Evolutionary conservation across 306 rosid species (phyloP), one percentile per base, ranked within the genome.

Genomic region (Cucurbita pepo): DNA sequence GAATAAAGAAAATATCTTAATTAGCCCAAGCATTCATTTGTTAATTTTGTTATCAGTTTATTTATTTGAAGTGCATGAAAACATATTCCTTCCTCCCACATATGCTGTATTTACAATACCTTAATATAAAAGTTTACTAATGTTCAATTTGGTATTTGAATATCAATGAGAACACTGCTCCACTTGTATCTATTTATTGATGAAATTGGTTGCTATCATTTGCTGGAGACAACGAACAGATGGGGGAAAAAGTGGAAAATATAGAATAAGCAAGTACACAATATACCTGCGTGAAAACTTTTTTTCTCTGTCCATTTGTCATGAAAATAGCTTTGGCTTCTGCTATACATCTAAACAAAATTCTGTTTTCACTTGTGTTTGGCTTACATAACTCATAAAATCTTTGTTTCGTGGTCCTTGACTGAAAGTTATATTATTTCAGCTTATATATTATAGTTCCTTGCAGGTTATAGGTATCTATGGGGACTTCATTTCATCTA

Each of bases 391-490:
- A 30, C 34, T 30, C 3, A 30, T 30, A 30, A 30, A 30, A 30
- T 30, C 34, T 30, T 3, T 30, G 34, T 30, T 30, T 2, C 34
- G 34, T 30, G 34, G 34, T 30, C 34, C 34, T 30, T 30, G 34
- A 30, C 34, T 30, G 34, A 2, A 30, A 30, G 3, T 30, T 50
- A 50, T 50, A 6, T 50, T 50, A 14, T 5, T 71, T 43, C 80
- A 50, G 75, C 43, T 70, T 14, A 44, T 63, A 69, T 81, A 57
- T 76, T 74, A 21, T 37, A 74, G 48, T 64, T 65, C 73, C 51
- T 14, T 76, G 82, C 87, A 94, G 99, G 85, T 94, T 50, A 82
- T 87, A 77, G 91, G 86, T 79, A 80, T 89, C 56, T 94, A 87
- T 78, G 86, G 85, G 77, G 83, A 83, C 51, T 85, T 89, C 76